Evolutionary conservation across 805 yeast species (phyloP).

Genomic region (Metschnikowia colocasiae): DNA sequence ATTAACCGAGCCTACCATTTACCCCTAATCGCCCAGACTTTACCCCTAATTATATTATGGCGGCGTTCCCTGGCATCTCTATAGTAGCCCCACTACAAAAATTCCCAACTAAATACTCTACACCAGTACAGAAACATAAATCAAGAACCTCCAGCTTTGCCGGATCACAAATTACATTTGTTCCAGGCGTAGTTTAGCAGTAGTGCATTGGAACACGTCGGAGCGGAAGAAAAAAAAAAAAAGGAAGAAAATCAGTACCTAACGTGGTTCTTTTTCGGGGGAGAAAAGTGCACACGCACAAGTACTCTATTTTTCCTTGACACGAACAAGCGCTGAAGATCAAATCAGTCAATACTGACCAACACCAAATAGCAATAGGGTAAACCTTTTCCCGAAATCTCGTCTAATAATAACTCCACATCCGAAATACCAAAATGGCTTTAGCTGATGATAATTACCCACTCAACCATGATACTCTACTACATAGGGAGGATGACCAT

Average conservation of each 20-base stretch:
- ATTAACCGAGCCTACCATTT: background rate
- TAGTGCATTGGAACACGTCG: constrained; percentile 1
- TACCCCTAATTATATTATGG: background rate
- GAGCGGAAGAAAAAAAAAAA: background rate
- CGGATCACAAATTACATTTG: background rate
- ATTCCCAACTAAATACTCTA: background rate
- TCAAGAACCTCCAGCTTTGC: background rate
- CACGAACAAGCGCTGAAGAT: background rate
- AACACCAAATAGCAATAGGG: background rate
- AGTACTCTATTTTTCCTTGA: background rate
- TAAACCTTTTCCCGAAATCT: background rate
- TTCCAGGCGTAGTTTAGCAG: background rate
- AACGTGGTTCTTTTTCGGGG: background rate
- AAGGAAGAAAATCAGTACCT: background rate
- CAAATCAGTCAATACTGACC: background rate
- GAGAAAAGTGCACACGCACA: background rate
- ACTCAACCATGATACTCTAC: constrained; percentile 23
- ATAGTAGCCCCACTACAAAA: background rate
- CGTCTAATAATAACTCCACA: background rate
- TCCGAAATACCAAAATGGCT: constrained; percentile 12
- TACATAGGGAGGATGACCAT: constrained; percentile 30
- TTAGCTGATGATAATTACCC: constrained; percentile 23
- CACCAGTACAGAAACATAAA: background rate
- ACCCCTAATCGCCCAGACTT: background rate
- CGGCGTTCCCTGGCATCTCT: background rate